Evolutionary conservation across 1,284 basidiomycete species (phyloP).

Genomic region (Veloporphyrellus conicus): DNA sequence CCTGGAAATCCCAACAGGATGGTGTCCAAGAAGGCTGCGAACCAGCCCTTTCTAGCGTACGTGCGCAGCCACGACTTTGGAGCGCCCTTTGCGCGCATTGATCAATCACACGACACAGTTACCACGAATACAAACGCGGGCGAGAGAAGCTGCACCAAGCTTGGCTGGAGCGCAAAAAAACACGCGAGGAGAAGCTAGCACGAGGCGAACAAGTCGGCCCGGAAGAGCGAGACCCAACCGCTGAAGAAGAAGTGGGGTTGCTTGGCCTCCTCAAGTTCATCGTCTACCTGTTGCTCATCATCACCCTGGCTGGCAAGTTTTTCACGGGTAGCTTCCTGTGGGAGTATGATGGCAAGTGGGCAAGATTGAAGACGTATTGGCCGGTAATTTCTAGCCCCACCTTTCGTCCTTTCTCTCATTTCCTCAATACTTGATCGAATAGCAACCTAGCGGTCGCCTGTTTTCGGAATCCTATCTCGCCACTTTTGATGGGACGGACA

Average conservation of each 20-base stretch:
- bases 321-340: constrained; percentile 76
- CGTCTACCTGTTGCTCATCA: constrained; percentile 49
- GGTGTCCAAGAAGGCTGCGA: constrained; percentile 74
- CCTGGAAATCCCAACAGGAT: constrained; percentile 55
- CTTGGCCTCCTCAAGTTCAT: constrained; percentile 67
- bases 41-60: constrained; percentile 76
- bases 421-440: neutral
- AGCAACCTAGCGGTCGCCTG: constrained; percentile 56
- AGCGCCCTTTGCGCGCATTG: constrained; percentile 6
- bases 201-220: constrained; percentile 69
- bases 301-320: constrained; percentile 68
- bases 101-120: constrained; percentile 41
- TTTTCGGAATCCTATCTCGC: constrained; percentile 72
- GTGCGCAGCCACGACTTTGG: constrained; percentile 30
- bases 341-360: constrained; percentile 67
- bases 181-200: constrained; percentile 67
- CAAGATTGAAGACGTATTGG: constrained; percentile 53
- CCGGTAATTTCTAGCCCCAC: constrained; percentile 43
- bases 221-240: constrained; percentile 67
- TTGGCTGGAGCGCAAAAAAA: constrained; percentile 67
- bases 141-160: constrained; percentile 58
- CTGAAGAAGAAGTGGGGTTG: constrained; percentile 58
- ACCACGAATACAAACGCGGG: constrained; percentile 63
- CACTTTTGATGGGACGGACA: constrained; percentile 70
- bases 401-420: neutral